Evolutionary conservation across 2,329 filamentous ascomycete species (phyloP).

Genomic region (Fusarium neocosmosporiellum): DNA sequence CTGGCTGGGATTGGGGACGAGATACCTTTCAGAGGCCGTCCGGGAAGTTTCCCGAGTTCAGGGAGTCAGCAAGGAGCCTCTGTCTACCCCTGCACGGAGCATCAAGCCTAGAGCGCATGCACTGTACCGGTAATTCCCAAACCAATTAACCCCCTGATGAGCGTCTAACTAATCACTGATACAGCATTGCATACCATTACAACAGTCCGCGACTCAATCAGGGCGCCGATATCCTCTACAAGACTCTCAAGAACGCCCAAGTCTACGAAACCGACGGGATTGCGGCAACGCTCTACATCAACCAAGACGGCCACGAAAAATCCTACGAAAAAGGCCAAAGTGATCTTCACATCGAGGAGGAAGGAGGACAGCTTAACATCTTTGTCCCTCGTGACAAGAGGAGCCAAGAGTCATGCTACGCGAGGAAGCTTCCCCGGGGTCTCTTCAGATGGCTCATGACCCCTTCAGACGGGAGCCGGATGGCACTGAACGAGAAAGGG

Average conservation of each 20-base stretch:
- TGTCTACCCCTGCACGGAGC: background rate
- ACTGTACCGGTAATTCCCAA: background rate
- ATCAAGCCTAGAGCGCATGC: background rate
- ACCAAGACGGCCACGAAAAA: background rate
- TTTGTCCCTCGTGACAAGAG: slow-evolving; percentile 4
- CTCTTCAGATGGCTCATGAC: slow-evolving; percentile 15
- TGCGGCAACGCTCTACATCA: background rate
- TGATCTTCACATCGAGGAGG: slow-evolving; percentile 6
- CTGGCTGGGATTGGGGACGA: background rate
- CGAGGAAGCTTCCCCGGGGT: background rate
- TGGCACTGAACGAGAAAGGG: background rate
- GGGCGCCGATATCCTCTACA: background rate
- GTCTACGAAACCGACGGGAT: slow-evolving; percentile 17
- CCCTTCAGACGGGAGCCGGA: background rate
- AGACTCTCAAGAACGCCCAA: background rate
- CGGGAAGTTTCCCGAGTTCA: background rate
- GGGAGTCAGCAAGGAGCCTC: background rate
- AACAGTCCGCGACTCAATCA: background rate
- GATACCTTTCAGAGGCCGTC: background rate
- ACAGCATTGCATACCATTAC: slow-evolving; percentile 8
- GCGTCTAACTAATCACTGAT: background rate
- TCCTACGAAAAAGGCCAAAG: background rate
- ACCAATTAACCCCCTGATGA: too few relatives aligned
- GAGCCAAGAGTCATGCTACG: slow-evolving; percentile 8
- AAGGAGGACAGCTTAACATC: background rate